These are phyloP conservation scores for Cladosporium sp. DNA, from an alignment of 2,329 filamentous ascomycete species.

Conservation along the genomic window DNA sequence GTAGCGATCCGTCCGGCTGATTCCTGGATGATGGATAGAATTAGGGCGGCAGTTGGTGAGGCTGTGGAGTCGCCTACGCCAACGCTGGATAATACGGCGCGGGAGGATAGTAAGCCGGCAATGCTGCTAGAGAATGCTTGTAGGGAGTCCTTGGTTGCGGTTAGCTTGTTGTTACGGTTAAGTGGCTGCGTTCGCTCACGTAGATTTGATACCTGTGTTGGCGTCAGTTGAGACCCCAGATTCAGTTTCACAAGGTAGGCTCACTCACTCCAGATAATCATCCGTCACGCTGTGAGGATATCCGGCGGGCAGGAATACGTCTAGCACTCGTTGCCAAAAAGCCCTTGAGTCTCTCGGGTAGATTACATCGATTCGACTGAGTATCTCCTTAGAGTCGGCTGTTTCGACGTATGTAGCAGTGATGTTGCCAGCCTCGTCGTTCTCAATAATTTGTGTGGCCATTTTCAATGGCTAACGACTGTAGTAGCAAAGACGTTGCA, in stretches of 20 bases:
- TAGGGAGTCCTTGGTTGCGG: constrained; percentile 58
- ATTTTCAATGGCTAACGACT: background rate
- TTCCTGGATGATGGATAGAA: constrained; percentile 79
- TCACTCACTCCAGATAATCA: constrained; percentile 73
- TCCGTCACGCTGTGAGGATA: constrained; percentile 80
- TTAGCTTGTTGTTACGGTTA: background rate
- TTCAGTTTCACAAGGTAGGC: background rate
- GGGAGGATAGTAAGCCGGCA: constrained; percentile 70
- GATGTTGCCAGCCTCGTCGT: constrained; percentile 48
- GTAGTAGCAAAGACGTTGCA: too few species aligned
- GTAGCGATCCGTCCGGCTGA: constrained; percentile 76
- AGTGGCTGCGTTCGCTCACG: constrained; percentile 38
- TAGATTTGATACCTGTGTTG: constrained; percentile 60
- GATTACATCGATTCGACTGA: constrained; percentile 4
- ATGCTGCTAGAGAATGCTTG: constrained; percentile 83
- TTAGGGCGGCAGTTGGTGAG: constrained; percentile 72
- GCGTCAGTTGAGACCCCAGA: constrained; percentile 1
- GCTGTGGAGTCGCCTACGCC: constrained; percentile 77
- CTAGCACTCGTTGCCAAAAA: constrained; percentile 46
- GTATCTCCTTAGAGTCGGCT: constrained; percentile 19
- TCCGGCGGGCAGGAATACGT: constrained; percentile 81
- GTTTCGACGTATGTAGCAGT: constrained; percentile 48
- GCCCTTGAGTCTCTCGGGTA: constrained; percentile 19
- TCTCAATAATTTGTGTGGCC: constrained; percentile 30
- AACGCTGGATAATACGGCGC: constrained; percentile 72